Base-by-base conservation (phyloP, 352 stramenopile species). In the Hyaloperonospora arabidopsidis region DNA sequence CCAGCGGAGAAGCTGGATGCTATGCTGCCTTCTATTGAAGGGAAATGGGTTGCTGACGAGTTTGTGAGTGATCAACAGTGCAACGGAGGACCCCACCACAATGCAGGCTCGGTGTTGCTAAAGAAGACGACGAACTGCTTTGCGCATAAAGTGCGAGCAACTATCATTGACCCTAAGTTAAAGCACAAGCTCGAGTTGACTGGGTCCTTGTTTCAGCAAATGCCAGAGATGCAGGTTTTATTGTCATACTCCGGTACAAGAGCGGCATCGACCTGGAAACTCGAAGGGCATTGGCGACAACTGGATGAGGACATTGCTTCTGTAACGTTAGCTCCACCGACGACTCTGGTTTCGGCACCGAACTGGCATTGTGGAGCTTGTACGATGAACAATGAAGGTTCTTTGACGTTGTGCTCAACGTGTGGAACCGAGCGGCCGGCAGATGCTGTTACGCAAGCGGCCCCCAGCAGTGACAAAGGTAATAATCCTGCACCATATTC, bases 231-330 rank as follows among this genome's bases (percentile, higher is more conserved):
- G 63, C 76, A 83, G 38, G 55, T 68, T 21, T 13, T 84, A 23
- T 15, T 84, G 51, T 57, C 64, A 12, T 22, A 68, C 34, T 58
- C 59, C 1, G 61, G 80, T 19, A 55, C 14, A 19, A 61, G 61
- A 21, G 47, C 59, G 25, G 25, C 40, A 23, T 54, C 62, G 12
- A 44, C 43, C 0, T 91, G 71, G 80, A 61, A 75, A 17, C 44
- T 93, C 2, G 79, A 95, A 62, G 83, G 84, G 15, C 80, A 93
- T 57, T 93, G 82, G 82, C 74, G 65, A 32, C 77, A 92, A 32
- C 11, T 92, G 11, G 59, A 83, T 29, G 74, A 79, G 32, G 55
- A 54, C 22, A 57, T 57, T n/a, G 32, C 49, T 23, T 6, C 55
- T 28, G 14, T 43, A 8, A 58, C 49, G 38, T 58, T 56, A 12